Conservation (phyloP, 192 early-diverging fungal genomes). For the Linnemannia zychae region DNA sequence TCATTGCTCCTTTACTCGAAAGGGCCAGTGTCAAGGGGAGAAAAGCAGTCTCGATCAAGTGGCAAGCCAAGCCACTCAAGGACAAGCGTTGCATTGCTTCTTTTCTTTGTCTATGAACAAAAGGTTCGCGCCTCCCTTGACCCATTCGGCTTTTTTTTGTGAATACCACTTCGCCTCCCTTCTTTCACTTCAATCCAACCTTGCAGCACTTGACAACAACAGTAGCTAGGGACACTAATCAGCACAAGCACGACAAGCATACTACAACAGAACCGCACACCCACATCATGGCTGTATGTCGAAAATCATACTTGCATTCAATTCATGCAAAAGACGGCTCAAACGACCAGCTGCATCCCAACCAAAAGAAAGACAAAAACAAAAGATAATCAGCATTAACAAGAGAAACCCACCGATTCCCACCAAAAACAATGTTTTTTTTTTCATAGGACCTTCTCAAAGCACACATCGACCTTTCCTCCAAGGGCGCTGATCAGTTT, state of each 20-base stretch:
- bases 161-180: background rate
- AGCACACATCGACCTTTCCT: conserved; percentile 52
- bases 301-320: background rate
- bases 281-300: conserved; percentile 28
- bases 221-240: no score
- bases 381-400: background rate
- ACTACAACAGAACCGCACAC: background rate
- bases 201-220: background rate
- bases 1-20: background rate
- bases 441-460: conserved; percentile 31
- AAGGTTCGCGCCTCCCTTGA: background rate
- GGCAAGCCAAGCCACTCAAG: background rate
- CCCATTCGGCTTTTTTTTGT: background rate
- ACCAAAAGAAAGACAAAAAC: no score
- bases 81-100: background rate
- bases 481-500: conserved; percentile 65
- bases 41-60: background rate
- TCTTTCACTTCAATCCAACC: background rate
- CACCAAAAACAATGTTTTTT: no score
- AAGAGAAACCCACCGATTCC: background rate
- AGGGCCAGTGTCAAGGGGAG: background rate
- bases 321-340: background rate
- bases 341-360: background rate
- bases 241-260: no score
- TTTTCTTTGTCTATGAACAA: background rate